Conservation (phyloP, 2,329 filamentous ascomycete genomes). For the Fusarium decemcellulare region DNA sequence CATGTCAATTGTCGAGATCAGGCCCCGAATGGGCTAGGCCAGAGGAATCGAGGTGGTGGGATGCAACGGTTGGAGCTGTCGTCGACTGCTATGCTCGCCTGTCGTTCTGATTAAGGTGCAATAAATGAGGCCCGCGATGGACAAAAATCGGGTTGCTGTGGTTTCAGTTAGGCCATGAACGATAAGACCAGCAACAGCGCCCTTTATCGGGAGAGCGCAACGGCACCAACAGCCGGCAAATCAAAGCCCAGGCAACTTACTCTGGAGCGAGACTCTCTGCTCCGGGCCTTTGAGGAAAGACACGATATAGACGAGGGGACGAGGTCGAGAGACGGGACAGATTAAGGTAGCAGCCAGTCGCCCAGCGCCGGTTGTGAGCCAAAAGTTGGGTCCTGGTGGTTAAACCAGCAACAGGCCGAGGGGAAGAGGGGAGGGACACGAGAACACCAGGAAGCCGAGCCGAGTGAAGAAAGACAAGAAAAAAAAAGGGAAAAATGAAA, state of each 20-base stretch:
- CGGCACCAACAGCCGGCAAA: conserved; percentile 23
- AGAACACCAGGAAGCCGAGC: conserved; percentile 38
- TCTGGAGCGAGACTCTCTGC: conserved; percentile 26
- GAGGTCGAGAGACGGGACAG: conserved; percentile 36
- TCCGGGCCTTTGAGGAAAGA: conserved; percentile 11
- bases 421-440: conserved; percentile 11
- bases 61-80: conserved; percentile 15
- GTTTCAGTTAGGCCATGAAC: conserved; percentile 42
- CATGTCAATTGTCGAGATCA: conserved; percentile 55
- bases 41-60: conserved; percentile 14
- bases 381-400: conserved; percentile 36
- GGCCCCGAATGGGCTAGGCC: conserved; percentile 42
- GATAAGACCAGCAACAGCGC: conserved; percentile 28
- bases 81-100: conserved; percentile 23
- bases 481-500: conserved; percentile 17
- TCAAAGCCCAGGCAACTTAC: conserved; percentile 31
- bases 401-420: conserved; percentile 19
- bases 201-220: conserved; percentile 33
- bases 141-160: conserved; percentile 38
- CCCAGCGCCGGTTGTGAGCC: conserved; percentile 43
- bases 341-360: conserved; percentile 41
- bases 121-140: conserved; percentile 24
- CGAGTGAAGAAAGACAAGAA: conserved; percentile 26
- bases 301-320: conserved; percentile 24
- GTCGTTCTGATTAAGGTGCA: conserved; percentile 22